Evolutionary conservation across 1,284 basidiomycete species (phyloP).

Genomic region (Ustilago shanxiensis): DNA sequence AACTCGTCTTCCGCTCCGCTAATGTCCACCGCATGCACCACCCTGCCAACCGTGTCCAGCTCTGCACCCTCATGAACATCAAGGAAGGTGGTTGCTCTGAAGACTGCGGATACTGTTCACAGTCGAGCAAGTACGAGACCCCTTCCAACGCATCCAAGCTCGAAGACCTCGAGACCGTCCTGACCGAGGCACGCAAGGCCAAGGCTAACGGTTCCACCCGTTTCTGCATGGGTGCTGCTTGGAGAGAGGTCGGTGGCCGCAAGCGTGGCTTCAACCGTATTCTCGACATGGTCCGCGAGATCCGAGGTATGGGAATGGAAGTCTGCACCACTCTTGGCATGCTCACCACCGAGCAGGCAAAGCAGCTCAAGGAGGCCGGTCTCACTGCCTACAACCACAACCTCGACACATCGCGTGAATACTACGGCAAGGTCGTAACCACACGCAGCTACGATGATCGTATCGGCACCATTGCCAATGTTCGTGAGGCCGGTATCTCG

Average conservation of each 20-base stretch:
- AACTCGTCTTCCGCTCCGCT: constrained; percentile 71
- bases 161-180: constrained; percentile 90
- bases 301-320: constrained; percentile 73
- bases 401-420: constrained; percentile 96
- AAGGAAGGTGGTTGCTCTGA: constrained; percentile 91
- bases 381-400: constrained; percentile 99
- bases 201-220: constrained; percentile 96
- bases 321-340: constrained; percentile 99
- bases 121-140: constrained; percentile 91
- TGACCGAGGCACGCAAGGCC: constrained; percentile 81
- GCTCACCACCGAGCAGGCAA: constrained; percentile 93
- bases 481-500: constrained; percentile 93
- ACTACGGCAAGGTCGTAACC: constrained; percentile 94
- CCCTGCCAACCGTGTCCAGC: constrained; percentile 88
- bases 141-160: constrained; percentile 88
- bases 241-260: constrained; percentile 92
- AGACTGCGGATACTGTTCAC: constrained; percentile 98
- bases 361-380: constrained; percentile 87
- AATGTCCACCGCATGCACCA: constrained; percentile 86
- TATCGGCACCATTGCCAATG: constrained; percentile 86
- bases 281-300: constrained; percentile 85
- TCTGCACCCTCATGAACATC: constrained; percentile 99
- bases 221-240: constrained; percentile 99
- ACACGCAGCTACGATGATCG: constrained; percentile 95
- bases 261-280: constrained; percentile 96